These are phyloP conservation scores for Trichoderma sp. DNA, from an alignment of 2,329 filamentous ascomycete species.

Conservation along the genomic window DNA sequence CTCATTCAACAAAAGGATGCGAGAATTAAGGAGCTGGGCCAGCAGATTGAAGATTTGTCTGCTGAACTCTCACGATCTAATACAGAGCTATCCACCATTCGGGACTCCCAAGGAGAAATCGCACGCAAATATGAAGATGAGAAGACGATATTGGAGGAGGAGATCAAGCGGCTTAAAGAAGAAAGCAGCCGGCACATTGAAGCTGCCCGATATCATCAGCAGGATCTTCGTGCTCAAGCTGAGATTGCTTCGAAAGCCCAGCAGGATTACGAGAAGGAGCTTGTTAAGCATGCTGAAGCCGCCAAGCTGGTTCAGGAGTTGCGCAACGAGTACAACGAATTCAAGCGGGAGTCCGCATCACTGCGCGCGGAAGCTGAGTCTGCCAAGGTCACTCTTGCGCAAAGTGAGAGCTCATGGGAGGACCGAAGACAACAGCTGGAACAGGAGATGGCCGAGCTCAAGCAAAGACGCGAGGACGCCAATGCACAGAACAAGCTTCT, in stretches of 20 bases:
- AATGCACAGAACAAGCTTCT: slow-evolving; percentile 87
- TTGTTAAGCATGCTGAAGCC: slow-evolving; percentile 94
- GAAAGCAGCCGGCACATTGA: slow-evolving; percentile 77
- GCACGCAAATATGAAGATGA: slow-evolving; percentile 73
- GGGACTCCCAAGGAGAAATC: slow-evolving; percentile 75
- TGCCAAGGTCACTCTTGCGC: slow-evolving; percentile 71
- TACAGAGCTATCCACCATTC: slow-evolving; percentile 73
- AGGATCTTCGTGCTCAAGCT: slow-evolving; percentile 88
- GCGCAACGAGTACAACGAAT: slow-evolving; percentile 73
- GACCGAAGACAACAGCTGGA: slow-evolving; percentile 79
- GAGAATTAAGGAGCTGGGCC: slow-evolving; percentile 76
- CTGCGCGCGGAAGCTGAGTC: slow-evolving; percentile 81
- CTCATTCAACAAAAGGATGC: slow-evolving; percentile 73
- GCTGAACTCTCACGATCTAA: slow-evolving; percentile 79
- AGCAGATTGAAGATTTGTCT: slow-evolving; percentile 79
- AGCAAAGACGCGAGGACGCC: slow-evolving; percentile 75
- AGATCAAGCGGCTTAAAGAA: slow-evolving; percentile 77
- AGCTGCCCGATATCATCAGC: slow-evolving; percentile 79
- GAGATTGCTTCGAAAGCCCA: slow-evolving; percentile 92
- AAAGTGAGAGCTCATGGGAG: slow-evolving; percentile 84
- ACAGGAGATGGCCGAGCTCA: slow-evolving; percentile 75
- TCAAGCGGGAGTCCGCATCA: slow-evolving; percentile 74
- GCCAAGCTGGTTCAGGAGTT: slow-evolving; percentile 77
- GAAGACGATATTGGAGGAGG: slow-evolving; percentile 72
- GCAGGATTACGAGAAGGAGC: slow-evolving; percentile 89